A percentile compares a stretch with the other conserved stretches of the same genome.
Evolutionary conservation across 2,329 filamentous ascomycete species (phyloP).

Genomic region (Byssoonygena ceratinophila): DNA sequence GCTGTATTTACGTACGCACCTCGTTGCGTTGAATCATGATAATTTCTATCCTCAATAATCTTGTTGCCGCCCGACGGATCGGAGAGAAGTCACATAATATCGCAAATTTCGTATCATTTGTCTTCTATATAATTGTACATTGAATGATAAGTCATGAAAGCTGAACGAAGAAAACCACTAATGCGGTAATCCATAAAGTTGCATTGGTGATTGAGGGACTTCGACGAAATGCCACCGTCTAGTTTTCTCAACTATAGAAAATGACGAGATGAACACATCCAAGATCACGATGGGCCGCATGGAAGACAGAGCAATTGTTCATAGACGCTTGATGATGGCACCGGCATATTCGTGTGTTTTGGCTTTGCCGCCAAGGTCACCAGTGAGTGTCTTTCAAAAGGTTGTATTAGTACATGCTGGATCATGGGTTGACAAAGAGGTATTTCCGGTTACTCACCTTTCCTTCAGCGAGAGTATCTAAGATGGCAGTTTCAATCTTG

Average conservation of each 20-base stretch:
- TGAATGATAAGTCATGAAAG: constrained; percentile 3
- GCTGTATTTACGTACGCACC: background rate
- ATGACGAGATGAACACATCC: constrained; percentile 16
- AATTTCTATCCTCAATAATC: no score
- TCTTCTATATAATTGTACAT: constrained; percentile 11
- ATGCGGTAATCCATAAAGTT: background rate
- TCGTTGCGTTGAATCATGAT: background rate
- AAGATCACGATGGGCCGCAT: background rate
- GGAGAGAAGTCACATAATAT: background rate
- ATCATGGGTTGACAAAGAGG: background rate
- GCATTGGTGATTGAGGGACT: background rate
- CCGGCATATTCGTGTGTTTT: constrained; percentile 91
- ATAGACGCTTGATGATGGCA: constrained; percentile 68
- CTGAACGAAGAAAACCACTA: background rate
- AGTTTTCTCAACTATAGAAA: constrained; percentile 20
- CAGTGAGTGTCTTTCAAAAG: constrained; percentile 58
- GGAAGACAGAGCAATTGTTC: constrained; percentile 20
- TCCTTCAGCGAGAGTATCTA: constrained; percentile 89
- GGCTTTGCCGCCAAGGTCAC: constrained; percentile 89
- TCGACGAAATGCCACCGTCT: constrained; percentile 6
- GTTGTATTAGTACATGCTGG: constrained; percentile 7
- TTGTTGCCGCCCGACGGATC: no score
- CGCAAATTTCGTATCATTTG: constrained; percentile 2
- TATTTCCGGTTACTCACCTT: constrained; percentile 48
- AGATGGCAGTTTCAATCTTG: constrained; percentile 88